Conservation (phyloP, 139 green algal genomes). For the Pleodorina starrii region DNA sequence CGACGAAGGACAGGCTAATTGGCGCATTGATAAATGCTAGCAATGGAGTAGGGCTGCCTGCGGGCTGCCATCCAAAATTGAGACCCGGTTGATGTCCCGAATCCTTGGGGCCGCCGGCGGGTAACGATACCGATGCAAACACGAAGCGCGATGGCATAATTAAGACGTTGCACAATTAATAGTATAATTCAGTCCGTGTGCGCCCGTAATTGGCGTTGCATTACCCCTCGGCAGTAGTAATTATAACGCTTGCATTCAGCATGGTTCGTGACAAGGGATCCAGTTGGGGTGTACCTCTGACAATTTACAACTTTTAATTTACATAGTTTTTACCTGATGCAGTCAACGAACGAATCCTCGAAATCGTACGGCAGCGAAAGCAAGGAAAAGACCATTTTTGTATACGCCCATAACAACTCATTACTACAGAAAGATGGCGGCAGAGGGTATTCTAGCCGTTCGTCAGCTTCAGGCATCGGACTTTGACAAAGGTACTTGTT, state of each 20-base stretch:
- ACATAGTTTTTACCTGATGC: no score
- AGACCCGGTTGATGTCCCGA: neutral
- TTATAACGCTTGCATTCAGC: no score
- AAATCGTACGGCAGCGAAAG: no score
- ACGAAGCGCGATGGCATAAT: neutral
- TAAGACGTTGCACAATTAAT: no score
- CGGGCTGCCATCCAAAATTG: neutral
- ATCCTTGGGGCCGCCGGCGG: neutral
- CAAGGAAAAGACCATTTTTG: no score
- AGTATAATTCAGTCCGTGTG: no score
- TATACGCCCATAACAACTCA: no score
- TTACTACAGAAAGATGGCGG: conserved; percentile 7
- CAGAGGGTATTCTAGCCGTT: neutral
- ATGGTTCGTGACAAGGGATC: no score
- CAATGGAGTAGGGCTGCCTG: neutral
- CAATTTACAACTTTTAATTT: neutral
- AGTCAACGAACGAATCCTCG: no score
- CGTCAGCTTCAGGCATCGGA: conserved; percentile 55
- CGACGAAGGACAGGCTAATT: neutral
- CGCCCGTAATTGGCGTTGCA: no score
- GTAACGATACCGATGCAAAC: neutral
- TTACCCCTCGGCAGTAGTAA: no score
- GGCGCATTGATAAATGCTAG: conserved; percentile 17
- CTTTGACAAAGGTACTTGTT: conserved; percentile 56
- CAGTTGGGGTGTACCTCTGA: no score